A percentile compares a stretch with the other conserved stretches of the same genome.
These are phyloP conservation scores for Tetracladium marchalianum DNA, from an alignment of 495 filamentous ascomycete species.

Conservation along the genomic window DNA sequence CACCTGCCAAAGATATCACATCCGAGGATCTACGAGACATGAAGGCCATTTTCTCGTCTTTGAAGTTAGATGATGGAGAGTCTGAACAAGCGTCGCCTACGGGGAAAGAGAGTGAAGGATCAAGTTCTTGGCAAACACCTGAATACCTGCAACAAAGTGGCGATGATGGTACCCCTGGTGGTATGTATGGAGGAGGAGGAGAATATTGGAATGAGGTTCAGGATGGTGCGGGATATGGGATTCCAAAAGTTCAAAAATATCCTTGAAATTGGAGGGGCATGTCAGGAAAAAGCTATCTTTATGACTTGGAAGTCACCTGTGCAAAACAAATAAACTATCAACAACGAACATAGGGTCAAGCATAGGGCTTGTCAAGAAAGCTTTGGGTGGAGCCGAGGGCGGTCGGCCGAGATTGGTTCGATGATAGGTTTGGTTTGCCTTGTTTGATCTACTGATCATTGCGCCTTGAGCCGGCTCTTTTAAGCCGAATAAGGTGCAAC, in stretches of 20 bases:
- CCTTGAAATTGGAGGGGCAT: too few relatives aligned
- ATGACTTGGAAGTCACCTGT: too few relatives aligned
- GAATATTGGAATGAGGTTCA: slow-evolving; percentile 3
- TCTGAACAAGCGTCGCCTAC: not conserved
- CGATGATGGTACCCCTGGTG: not conserved
- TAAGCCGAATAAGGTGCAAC: too few relatives aligned
- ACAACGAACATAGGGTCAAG: too few relatives aligned
- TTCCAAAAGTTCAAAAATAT: not conserved
- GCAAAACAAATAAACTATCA: too few relatives aligned
- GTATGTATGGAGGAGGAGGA: slow-evolving; percentile 1
- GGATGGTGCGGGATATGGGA: not conserved
- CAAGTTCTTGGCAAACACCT: not conserved
- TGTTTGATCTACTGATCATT: too few relatives aligned
- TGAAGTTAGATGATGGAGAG: slow-evolving; percentile 17
- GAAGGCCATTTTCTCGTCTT: slow-evolving; percentile 51
- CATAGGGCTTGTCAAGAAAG: too few relatives aligned
- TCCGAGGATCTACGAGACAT: slow-evolving; percentile 65
- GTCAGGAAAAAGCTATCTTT: too few relatives aligned
- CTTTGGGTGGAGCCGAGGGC: too few relatives aligned
- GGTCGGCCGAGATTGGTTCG: too few relatives aligned
- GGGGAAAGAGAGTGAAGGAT: not conserved
- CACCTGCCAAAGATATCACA: slow-evolving; percentile 48
- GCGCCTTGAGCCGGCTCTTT: too few relatives aligned
- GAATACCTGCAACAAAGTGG: not conserved
- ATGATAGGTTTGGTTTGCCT: too few relatives aligned